These are phyloP conservation scores for Globisporangium echinulatum DNA, from an alignment of 352 stramenopile genomes.

Conservation along the genomic window DNA sequence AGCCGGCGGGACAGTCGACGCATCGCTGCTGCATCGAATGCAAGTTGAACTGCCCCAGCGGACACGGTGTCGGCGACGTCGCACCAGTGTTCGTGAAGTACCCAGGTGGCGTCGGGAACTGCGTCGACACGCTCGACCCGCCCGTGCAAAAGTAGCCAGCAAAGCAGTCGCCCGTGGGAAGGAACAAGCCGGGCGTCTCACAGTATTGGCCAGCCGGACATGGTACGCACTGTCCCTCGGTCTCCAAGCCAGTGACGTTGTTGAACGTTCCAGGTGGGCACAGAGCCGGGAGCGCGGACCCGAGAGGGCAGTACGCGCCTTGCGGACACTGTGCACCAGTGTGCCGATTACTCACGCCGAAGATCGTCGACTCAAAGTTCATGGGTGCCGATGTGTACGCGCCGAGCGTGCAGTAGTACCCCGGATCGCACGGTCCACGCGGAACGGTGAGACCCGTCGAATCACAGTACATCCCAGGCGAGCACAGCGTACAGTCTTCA, in stretches of 20 bases:
- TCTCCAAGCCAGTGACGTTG: conserved; percentile 65
- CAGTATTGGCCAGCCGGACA: conserved; percentile 82
- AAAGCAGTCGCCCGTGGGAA: conserved; percentile 69
- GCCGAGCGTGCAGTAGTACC: conserved; percentile 88
- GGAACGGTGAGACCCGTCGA: conserved; percentile 67
- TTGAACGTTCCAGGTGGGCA: conserved; percentile 79
- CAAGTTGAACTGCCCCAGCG: conserved; percentile 55
- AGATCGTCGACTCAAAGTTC: conserved; percentile 60
- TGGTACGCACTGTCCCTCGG: conserved; percentile 57
- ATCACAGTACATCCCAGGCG: conserved; percentile 91
- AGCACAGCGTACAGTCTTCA: conserved; percentile 83
- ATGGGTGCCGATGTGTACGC: conserved; percentile 89
- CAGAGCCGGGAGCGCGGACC: conserved; percentile 39
- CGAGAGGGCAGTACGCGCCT: conserved; percentile 66
- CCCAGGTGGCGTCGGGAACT: conserved; percentile 42
- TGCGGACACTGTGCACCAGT: conserved; percentile 61
- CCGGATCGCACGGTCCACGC: conserved; percentile 73
- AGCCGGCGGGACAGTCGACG: conserved; percentile 60
- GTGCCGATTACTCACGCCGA: conserved; percentile 57
- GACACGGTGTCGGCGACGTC: conserved; percentile 36
- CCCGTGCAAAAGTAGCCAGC: conserved; percentile 78
- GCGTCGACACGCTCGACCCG: conserved; percentile 41
- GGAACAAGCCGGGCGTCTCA: conserved; percentile 48
- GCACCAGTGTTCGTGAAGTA: conserved; percentile 47
- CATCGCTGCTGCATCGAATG: conserved; percentile 47